Evolutionary conservation across 805 yeast genomes (phyloP), one percentile per base, ranked within the genome.

Genomic region (Schwanniomyces pseudopolymorphus): DNA sequence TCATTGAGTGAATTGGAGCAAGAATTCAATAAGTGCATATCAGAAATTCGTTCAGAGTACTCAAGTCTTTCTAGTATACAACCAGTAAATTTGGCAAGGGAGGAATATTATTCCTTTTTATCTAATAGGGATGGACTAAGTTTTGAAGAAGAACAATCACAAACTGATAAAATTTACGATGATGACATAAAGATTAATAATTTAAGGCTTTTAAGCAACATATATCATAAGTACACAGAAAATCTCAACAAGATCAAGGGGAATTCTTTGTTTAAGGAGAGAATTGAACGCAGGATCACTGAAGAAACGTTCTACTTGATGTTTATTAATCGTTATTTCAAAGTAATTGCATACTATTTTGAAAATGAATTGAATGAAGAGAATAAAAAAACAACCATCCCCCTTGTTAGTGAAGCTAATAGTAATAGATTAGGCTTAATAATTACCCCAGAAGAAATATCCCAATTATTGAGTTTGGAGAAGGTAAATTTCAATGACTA

Each of bases 301-400:
- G 64, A 61, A 42, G 65, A 61, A n/a, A 46, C 52, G 14, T 44
- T 57, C 25, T 54, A 47, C 45, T 35, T 59, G 4, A 33, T 59
- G 21, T 27, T 61, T 31, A n/a, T 47, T 4, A 39, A 54, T 39
- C 46, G 58, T 2, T 61, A 61, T 44, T 55, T 57, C 43, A 40
- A 44, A 14, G 49, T 47, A 5, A 50, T 61, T 13, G 50, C 56
- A 2, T 20, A 37, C 6, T 24, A 42, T 13, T 56, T 51, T 36
- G 16, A 25, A 7, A 20, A 14, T 9, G 20, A 22, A 1, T 8
- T 20, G 9, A 24, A 40, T 4, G 16, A 37, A 5, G 21, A 13
- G 3, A 26, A 27, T 31, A 47, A 38, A 3, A 39, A 26, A 14
- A 28, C 53, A 5, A n/a, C 39, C 5, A 42, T 47, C 9, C 47